Conservation (phyloP, 208 protist genomes). For the Wallacemonas rigidus region DNA sequence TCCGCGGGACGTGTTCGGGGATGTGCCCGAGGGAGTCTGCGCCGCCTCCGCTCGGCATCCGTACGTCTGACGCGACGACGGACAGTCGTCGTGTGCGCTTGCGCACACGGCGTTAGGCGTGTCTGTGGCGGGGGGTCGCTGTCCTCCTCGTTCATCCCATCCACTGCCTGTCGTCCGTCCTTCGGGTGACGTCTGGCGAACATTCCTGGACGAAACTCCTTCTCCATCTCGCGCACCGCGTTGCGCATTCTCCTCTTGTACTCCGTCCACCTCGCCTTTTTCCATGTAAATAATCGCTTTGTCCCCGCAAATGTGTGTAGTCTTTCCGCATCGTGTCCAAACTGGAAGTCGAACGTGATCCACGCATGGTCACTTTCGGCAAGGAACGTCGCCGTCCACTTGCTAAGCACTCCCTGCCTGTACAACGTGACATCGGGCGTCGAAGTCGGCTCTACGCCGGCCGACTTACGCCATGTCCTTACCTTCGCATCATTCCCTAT, state of each 20-base stretch:
- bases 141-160: neutral
- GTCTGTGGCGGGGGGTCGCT: neutral
- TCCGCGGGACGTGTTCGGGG: neutral
- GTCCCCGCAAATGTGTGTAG: neutral
- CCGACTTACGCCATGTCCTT: neutral
- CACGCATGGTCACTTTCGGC: neutral
- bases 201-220: neutral
- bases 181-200: neutral
- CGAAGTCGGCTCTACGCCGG: neutral
- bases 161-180: neutral
- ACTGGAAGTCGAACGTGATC: neutral
- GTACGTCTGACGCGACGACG: neutral
- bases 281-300: neutral
- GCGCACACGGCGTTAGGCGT: neutral
- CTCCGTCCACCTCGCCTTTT: neutral
- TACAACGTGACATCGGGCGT: neutral
- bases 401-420: neutral
- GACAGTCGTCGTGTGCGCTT: neutral
- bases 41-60: too few relatives aligned
- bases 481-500: neutral
- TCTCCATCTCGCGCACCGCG: neutral
- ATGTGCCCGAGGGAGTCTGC: too few relatives aligned
- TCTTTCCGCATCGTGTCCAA: constrained; percentile 1
- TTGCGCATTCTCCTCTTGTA: neutral
- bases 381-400: neutral